phyloP scores from a whole-genome alignment of 2,329 filamentous ascomycete species.

The Stagonosporopsis rhizophila region DNA sequence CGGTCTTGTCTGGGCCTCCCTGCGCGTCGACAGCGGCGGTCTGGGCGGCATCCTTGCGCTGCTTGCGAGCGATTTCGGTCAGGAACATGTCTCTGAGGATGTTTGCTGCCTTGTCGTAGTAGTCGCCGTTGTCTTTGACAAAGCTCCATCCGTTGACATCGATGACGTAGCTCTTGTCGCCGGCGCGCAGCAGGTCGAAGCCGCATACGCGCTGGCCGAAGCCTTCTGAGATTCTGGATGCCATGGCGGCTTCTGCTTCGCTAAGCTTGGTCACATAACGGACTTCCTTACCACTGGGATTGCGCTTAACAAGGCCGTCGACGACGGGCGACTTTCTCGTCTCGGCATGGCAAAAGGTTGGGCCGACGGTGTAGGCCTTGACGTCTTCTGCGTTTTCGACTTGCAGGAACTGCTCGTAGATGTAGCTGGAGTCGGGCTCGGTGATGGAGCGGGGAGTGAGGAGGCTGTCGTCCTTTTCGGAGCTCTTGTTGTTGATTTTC shows the following conservation, averaged over 20 bases:
- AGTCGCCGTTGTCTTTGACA: conserved; percentile 98
- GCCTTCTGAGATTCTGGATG: conserved; percentile 84
- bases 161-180: conserved; percentile 93
- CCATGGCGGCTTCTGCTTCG: conserved; percentile 82
- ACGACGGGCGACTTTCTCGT: conserved; percentile 97
- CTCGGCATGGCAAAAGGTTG: conserved; percentile 92
- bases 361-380: conserved; percentile 96
- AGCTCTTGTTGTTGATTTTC: conserved; percentile 99
- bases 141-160: conserved; percentile 99
- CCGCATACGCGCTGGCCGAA: conserved; percentile 97
- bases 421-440: conserved; percentile 82
- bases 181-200: conserved; percentile 89
- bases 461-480: conserved; percentile 84
- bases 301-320: conserved; percentile 92
- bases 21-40: conserved; percentile 46
- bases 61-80: conserved; percentile 72
- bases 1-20: conserved; percentile 26
- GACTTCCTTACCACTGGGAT: conserved; percentile 96
- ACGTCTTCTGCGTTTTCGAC: conserved; percentile 98
- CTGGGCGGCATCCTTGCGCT: conserved; percentile 53
- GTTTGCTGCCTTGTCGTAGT: conserved; percentile 88
- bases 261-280: conserved; percentile 89
- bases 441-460: conserved; percentile 79
- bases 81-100: conserved; percentile 91
- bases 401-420: conserved; percentile 96